Conservation (phyloP, 2,329 filamentous ascomycete genomes). For the Orbilia javanica region DNA sequence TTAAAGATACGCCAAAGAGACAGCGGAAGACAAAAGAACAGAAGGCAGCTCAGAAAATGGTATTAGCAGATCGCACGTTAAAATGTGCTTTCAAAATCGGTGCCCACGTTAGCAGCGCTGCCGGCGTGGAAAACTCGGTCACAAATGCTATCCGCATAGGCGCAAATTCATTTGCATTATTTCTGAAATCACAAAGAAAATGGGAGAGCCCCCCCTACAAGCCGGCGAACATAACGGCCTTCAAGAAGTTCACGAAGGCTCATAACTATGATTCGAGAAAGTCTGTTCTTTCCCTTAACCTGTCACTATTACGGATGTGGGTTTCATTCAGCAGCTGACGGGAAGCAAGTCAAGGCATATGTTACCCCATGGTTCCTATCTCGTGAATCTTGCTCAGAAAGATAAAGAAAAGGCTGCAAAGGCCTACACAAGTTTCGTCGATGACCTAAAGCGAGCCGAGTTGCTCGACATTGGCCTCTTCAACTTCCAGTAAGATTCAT, state of each 20-base stretch:
- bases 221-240: slow-evolving; percentile 75
- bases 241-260: slow-evolving; percentile 76
- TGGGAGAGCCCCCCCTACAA: slow-evolving; percentile 87
- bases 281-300: slow-evolving; percentile 62
- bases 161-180: slow-evolving; percentile 92
- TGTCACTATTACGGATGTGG: background rate
- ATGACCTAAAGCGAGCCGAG: slow-evolving; percentile 88
- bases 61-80: slow-evolving; percentile 77
- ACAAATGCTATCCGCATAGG: slow-evolving; percentile 83
- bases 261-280: slow-evolving; percentile 78
- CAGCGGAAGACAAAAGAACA: slow-evolving; percentile 68
- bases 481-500: slow-evolving; percentile 80
- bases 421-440: slow-evolving; percentile 85
- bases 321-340: slow-evolving; percentile 32
- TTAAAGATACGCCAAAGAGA: slow-evolving; percentile 60
- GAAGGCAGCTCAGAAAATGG: slow-evolving; percentile 71
- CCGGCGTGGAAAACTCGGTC: slow-evolving; percentile 90
- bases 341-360: slow-evolving; percentile 70
- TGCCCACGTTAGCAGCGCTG: slow-evolving; percentile 90
- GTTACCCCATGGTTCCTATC: slow-evolving; percentile 93
- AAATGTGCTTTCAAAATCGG: slow-evolving; percentile 86
- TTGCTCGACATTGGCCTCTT: slow-evolving; percentile 88
- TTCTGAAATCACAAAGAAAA: slow-evolving; percentile 95
- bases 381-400: slow-evolving; percentile 92
- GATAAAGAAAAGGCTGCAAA: slow-evolving; percentile 84